phyloP scores from a whole-genome alignment of 352 stramenopile species.

The Peronosclerospora sorghi region DNA sequence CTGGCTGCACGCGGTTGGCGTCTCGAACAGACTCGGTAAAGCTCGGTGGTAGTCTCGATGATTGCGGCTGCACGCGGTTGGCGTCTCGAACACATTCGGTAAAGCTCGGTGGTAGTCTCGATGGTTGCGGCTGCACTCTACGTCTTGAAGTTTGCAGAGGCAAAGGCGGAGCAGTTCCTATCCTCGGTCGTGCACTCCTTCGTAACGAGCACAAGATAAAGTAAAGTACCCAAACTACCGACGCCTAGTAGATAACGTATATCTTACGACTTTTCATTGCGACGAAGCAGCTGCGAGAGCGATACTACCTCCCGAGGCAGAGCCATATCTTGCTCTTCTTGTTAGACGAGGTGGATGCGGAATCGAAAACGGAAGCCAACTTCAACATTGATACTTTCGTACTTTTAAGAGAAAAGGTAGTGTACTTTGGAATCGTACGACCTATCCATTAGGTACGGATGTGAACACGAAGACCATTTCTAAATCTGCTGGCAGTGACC shows the following conservation, averaged over 20 bases:
- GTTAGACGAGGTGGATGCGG: slow-evolving; percentile 6
- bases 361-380: slow-evolving; percentile 23
- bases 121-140: slow-evolving; percentile 2
- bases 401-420: too few relatives aligned
- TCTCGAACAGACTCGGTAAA: slow-evolving; percentile 8
- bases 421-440: too few relatives aligned
- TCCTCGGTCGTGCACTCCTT: slow-evolving; percentile 8
- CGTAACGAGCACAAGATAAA: neutral
- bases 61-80: slow-evolving; percentile 10
- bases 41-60: too few relatives aligned
- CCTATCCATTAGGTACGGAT: too few relatives aligned
- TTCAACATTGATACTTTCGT: too few relatives aligned
- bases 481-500: too few relatives aligned
- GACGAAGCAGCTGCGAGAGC: slow-evolving; percentile 58
- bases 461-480: too few relatives aligned
- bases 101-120: slow-evolving; percentile 13
- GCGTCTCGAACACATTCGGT: slow-evolving; percentile 5
- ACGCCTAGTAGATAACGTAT: neutral
- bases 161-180: slow-evolving; percentile 7
- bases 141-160: slow-evolving; percentile 15
- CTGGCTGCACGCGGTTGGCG: slow-evolving; percentile 9
- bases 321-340: slow-evolving; percentile 26
- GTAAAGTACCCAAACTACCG: neutral
- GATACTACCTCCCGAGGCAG: slow-evolving; percentile 58
- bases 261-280: slow-evolving; percentile 25